Evolutionary conservation across 805 yeast species (phyloP), one percentile per base, ranked within the genome.

Genomic region (Yueomyces sinensis): DNA sequence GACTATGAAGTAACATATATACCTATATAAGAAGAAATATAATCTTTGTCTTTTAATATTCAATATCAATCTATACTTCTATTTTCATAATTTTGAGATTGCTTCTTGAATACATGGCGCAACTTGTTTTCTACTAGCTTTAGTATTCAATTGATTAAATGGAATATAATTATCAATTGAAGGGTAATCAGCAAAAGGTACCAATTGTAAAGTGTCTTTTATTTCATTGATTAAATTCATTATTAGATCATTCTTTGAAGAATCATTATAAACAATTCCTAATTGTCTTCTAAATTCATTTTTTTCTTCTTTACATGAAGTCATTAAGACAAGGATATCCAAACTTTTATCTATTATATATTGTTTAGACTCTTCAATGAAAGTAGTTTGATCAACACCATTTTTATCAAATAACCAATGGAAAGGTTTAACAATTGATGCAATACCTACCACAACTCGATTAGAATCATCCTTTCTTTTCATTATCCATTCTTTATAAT

Each of bases 81-180:
- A n/a, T n/a, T n/a, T n/a, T n/a, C n/a, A n/a, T 9, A 25, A 6
- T 25, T 25, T 25, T 11, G 28, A 35, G 15, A 53, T 39, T 1
- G 58, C 58, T 14, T 45, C 45, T 23, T 49, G 48, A 9, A 60
- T 25, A 4, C 38, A 49, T 1, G 96, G 96, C 4, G 82, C 94
- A 11, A 86, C 82, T 51, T 82, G 93, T 52, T 87, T 87, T 46
- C 96, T 68, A 25, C 91, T 80, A 1, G 89, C 87, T 6, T 58
- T 52, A 13, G 67, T 46, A 39, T 79, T 74, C 41, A 64, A 66
- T 49, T 79, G 80, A 41, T 59, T 50, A 37, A 56, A 70, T 30
- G 37, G 20, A 3, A 20, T 22, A 25, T 32, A 37, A 14, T 22
- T 6, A 6, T 17, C 29, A 16, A 15, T 29, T 14, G 9, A 7